Evolutionary conservation across 83 land plant genomes (phyloP).

Genomic region (Thuja plicata): DNA sequence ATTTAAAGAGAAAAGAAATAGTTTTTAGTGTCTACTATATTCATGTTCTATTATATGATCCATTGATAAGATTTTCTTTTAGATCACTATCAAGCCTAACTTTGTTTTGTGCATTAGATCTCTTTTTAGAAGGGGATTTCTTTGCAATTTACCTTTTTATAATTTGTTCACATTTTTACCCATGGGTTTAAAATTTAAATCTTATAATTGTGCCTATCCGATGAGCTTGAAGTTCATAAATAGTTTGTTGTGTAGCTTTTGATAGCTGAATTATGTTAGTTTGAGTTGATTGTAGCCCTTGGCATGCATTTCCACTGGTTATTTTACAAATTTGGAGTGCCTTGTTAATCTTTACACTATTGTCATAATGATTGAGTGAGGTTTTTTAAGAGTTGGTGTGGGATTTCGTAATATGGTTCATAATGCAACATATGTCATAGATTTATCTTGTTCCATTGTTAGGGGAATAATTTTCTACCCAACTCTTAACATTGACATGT

Average conservation of each 20-base stretch:
- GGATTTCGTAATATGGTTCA: background rate
- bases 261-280: background rate
- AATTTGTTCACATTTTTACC: background rate
- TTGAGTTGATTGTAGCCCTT: background rate
- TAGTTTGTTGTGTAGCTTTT: background rate
- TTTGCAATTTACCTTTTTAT: background rate
- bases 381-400: background rate
- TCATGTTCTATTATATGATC: too few species aligned
- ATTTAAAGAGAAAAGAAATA: background rate
- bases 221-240: background rate
- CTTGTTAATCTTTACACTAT: too few species aligned
- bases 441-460: too few species aligned
- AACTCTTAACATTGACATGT: too few species aligned
- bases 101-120: background rate
- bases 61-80: background rate
- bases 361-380: background rate
- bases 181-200: too few species aligned
- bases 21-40: background rate
- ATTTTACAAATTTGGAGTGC: background rate
- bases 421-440: too few species aligned
- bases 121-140: background rate
- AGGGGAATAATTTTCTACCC: too few species aligned
- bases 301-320: background rate
- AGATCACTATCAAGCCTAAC: background rate
- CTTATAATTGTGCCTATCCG: background rate